Evolutionary conservation across 441 rosid genomes (phyloP), one percentile per base, ranked within the genome.

Genomic region (Macaranga tanarius): DNA sequence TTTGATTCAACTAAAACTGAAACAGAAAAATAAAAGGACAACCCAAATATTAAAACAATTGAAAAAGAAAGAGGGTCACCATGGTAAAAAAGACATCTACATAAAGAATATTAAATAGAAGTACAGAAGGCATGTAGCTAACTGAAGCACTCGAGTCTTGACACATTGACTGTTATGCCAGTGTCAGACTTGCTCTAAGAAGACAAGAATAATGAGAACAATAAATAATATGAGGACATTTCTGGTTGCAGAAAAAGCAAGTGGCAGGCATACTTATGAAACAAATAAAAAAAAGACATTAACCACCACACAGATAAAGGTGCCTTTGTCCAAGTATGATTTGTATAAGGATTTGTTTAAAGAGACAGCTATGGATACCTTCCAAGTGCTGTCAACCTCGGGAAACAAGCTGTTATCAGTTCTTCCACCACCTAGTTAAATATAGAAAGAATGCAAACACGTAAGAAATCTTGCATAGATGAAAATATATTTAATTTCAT

Each of bases 341-440:
- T 17, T 44, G 28, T 45, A 25, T 59, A 42, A 15, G 25, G 0
- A 48, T 48, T 25, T 50, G 48, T 51, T 34, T 47, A 5, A 54
- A 73, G 38, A 50, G 12, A 16, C 23, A 62, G 76, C 73, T 76
- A 58, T 78, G 56, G 80, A 23, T 86, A 94, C 94, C 86, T 92
- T 88, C 95, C 96, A 92, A 28, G 89, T 86, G 86, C 97, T 89
- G 86, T 91, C 97, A 74, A 95, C 99, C 69, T 92, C 96, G 75
- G 99, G 98, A 80, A 95, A 95, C 95, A 95, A 83, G 84, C 72
- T 62, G 71, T 84, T 90, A 38, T 89, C 90, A 75, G 90, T 80
- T 77, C 71, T 82, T 79, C 85, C 86, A 66, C 84, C 78, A 77
- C 96, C 93, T 92, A 72, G 67, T 65, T 68, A 52, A 65, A 60